A percentile compares a stretch with the other conserved stretches of the same genome.
Conservation (phyloP, 257 asterid species). For the Solanum sitiens region DNA sequence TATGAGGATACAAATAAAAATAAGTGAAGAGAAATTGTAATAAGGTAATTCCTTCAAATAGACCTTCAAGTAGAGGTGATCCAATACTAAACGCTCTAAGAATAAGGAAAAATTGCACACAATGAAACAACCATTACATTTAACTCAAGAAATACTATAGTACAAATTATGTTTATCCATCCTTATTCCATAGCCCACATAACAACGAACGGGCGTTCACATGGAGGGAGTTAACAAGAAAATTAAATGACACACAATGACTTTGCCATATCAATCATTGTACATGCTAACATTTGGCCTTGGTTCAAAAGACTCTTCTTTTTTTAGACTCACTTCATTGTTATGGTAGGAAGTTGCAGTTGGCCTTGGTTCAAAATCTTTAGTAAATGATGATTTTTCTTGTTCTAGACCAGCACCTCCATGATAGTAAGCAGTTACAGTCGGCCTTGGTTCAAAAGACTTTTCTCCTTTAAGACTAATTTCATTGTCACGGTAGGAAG, state of each 20-base stretch:
- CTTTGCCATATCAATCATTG: neutral
- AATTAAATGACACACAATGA: neutral
- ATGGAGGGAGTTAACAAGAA: neutral
- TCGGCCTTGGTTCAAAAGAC: too few relatives aligned
- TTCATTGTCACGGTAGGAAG: too few relatives aligned
- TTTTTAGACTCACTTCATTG: too few relatives aligned
- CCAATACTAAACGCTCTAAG: neutral
- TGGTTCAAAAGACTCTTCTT: too few relatives aligned
- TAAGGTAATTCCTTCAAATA: neutral
- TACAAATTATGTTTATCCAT: neutral
- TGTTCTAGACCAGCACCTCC: too few relatives aligned
- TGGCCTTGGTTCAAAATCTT: too few relatives aligned
- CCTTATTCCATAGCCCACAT: neutral
- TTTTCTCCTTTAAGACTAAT: too few relatives aligned
- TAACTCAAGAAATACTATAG: neutral
- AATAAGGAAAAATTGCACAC: neutral
- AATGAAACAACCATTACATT: neutral
- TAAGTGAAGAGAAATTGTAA: neutral
- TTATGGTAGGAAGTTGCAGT: too few relatives aligned
- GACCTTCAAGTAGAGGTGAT: neutral
- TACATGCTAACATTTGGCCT: neutral
- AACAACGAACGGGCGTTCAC: too few relatives aligned
- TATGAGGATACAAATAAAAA: neutral
- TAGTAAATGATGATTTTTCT: too few relatives aligned
- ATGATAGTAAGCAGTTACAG: too few relatives aligned